Evolutionary conservation across 2,329 filamentous ascomycete species (phyloP), one percentile per base, ranked within the genome.

Genomic region (Hypoxylon sp.): DNA sequence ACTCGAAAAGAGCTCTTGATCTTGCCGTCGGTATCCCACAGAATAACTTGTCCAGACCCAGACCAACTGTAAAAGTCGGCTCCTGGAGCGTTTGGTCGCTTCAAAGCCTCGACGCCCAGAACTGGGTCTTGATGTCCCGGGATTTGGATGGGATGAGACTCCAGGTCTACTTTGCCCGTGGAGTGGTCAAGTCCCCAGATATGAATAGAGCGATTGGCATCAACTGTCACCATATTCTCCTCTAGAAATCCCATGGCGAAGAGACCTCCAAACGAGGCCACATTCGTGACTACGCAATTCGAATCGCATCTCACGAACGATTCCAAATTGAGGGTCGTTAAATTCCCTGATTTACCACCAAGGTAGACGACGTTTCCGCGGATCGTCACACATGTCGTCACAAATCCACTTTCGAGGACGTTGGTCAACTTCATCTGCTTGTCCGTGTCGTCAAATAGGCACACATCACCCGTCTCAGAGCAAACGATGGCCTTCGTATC

Each of bases 51-150:
- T 4, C 96, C 96, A 53, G 89, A 89, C 20, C 86, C 87, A 1
- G 95, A 94, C 92, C 94, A 99, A 0, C 94, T 97, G 69, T 94
- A 89, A 74, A 98, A 97, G 7, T 89, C 86, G 0, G 93, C 89
- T 20, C 86, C 83, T 22, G 87, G 79, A 3, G 81, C 76, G 62
- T 92, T 91, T 0, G 87, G 83, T 20, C 81, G 81, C 2, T 83
- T 77, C 3, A 97, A 79, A 0, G 88, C 78, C 54, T 89, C 86
- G 0, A 97, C 89, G 12, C 96, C 96, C 42, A 93, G 78, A n/a
- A 91, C 86, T 0, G 88, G 79, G 52, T 89, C 87, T 12, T 87
- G 86, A 61, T 89, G 86, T 11, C 88, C 88, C 1, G 88, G 84
- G 44, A 91, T 87, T 11, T 84, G 83, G 22, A 87, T 84, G 44